Percentiles rank a stretch among this genome's conserved stretches.
These are phyloP conservation scores for Neurospora sp. DNA, from an alignment of 2,329 filamentous ascomycete species.

Conservation along the genomic window DNA sequence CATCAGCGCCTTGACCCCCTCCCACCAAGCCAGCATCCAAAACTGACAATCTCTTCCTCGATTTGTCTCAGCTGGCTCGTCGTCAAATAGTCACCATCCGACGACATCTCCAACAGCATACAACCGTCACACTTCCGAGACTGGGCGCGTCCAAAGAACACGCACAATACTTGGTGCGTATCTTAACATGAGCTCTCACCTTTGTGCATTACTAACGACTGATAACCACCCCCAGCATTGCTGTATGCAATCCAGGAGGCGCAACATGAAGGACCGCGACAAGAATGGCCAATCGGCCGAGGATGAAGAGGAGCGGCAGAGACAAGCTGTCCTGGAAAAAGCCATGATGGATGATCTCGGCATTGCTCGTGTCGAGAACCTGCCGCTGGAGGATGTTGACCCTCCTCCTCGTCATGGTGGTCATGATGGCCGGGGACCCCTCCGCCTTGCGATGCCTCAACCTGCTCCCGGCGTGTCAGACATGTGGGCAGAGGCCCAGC, in stretches of 20 bases:
- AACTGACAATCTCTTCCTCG: background rate
- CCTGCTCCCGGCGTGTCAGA: background rate
- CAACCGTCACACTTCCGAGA: background rate
- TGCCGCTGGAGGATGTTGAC: conserved; percentile 9
- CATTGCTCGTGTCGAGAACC: conserved; percentile 15
- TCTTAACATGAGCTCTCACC: background rate
- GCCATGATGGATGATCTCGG: conserved; percentile 21
- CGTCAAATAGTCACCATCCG: background rate
- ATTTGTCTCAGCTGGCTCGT: background rate
- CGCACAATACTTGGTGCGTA: background rate
- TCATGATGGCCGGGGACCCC: background rate
- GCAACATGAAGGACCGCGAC: background rate
- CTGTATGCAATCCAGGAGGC: background rate
- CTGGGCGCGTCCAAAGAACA: background rate
- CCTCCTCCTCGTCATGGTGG: background rate
- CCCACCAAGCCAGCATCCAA: background rate
- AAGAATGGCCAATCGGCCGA: background rate
- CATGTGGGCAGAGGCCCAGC: conserved; percentile 12
- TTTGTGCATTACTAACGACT: background rate
- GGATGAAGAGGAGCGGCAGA: background rate
- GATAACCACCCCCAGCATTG: background rate
- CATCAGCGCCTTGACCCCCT: background rate
- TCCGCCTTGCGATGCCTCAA: background rate
- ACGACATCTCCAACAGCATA: background rate
- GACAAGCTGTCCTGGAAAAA: background rate